Percentiles rank a stretch among this genome's conserved stretches.
Conservation (phyloP, 2,329 filamentous ascomycete genomes). For the Nothomitra cinnamomea region DNA sequence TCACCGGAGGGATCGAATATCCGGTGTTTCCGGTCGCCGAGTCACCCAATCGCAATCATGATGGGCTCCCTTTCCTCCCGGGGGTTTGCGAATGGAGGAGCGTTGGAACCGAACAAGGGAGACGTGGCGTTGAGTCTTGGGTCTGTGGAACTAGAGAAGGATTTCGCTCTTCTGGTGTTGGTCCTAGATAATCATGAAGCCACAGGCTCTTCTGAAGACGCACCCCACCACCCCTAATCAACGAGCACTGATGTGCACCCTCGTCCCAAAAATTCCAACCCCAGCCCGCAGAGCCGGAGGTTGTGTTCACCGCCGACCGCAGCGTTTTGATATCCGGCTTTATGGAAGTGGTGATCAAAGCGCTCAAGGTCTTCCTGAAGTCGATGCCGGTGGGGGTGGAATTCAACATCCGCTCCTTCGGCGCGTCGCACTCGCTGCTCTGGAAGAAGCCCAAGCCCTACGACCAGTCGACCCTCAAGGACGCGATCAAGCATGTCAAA, state of each 20-base stretch:
- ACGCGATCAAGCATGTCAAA: conserved; percentile 26
- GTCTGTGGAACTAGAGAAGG: conserved; percentile 36
- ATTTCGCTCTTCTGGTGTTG: conserved; percentile 50
- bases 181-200: conserved; percentile 42
- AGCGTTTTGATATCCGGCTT: conserved; percentile 42
- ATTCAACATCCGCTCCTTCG: conserved; percentile 44
- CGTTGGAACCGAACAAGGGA: conserved; percentile 39
- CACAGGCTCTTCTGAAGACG: conserved; percentile 46
- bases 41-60: conserved; percentile 47
- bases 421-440: conserved; percentile 27
- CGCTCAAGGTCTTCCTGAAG: conserved; percentile 40
- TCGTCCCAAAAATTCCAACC: conserved; percentile 53
- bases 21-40: conserved; percentile 46
- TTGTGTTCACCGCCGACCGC: conserved; percentile 57
- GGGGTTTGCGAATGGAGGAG: conserved; percentile 18
- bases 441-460: conserved; percentile 32
- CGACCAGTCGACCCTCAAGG: conserved; percentile 25
- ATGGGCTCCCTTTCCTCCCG: conserved; percentile 43
- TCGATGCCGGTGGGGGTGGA: conserved; percentile 37
- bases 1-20: conserved; percentile 35
- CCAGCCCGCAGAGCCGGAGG: conserved; percentile 37
- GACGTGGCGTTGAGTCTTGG: conserved; percentile 42
- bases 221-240: conserved; percentile 45
- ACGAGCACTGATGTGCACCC: conserved; percentile 50
- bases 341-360: conserved; percentile 30